A percentile compares a stretch with the other conserved stretches of the same genome.
These are phyloP conservation scores for Penicillium nordicum DNA, from an alignment of 2,329 filamentous ascomycete species.

Conservation along the genomic window DNA sequence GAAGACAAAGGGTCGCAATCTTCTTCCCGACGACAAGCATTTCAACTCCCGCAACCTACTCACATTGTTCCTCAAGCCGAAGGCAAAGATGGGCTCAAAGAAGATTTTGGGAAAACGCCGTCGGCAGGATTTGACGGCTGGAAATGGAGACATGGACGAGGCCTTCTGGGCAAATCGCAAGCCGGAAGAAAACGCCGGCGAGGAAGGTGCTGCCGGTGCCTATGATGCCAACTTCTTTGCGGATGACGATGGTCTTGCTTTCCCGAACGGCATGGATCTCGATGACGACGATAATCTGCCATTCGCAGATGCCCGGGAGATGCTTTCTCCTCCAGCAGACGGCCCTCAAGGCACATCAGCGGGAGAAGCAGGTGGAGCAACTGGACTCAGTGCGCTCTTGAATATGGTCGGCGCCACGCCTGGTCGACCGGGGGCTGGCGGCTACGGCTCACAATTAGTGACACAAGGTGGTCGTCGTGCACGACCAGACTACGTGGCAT, in stretches of 20 bases:
- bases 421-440: constrained; percentile 42
- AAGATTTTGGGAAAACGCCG: constrained; percentile 52
- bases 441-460: constrained; percentile 61
- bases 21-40: constrained; percentile 95
- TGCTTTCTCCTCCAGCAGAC: constrained; percentile 43
- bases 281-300: constrained; percentile 48
- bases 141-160: constrained; percentile 81
- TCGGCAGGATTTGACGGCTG: constrained; percentile 52
- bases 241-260: constrained; percentile 61
- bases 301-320: constrained; percentile 50
- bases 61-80: constrained; percentile 90
- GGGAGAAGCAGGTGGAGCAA: constrained; percentile 34
- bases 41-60: constrained; percentile 92
- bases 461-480: constrained; percentile 57
- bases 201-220: constrained; percentile 65
- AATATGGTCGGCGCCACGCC: constrained; percentile 41
- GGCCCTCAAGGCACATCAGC: constrained; percentile 31
- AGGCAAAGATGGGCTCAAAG: constrained; percentile 72
- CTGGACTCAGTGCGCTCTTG: constrained; percentile 39
- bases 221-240: constrained; percentile 96
- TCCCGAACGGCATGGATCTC: constrained; percentile 45
- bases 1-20: constrained; percentile 88
- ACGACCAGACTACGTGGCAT: constrained; percentile 63
- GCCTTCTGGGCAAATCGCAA: constrained; percentile 79
- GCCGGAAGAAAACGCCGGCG: constrained; percentile 55